Evolutionary conservation across 331 rosid genomes (phyloP).

Genomic region (Quercus phellos): DNA sequence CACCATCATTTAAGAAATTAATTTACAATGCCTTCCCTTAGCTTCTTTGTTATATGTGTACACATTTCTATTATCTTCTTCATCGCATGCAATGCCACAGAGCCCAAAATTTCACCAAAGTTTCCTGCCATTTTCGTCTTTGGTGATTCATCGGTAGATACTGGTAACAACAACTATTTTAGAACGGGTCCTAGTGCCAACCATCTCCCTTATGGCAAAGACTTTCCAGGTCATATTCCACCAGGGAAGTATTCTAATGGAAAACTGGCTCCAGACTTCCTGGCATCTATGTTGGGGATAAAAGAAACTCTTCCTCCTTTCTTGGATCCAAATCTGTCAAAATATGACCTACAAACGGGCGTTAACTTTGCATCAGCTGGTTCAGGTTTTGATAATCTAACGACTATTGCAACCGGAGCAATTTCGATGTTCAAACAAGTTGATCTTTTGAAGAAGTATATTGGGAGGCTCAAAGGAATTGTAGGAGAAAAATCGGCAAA

Average conservation of each 20-base stretch:
- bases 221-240: conserved; percentile 42
- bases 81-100: conserved; percentile 23
- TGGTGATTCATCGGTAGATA: conserved; percentile 55
- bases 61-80: conserved; percentile 18
- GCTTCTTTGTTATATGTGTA: conserved; percentile 12
- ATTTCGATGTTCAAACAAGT: conserved; percentile 44
- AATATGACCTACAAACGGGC: conserved; percentile 29
- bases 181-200: conserved; percentile 30
- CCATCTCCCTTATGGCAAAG: conserved; percentile 49
- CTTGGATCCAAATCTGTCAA: conserved; percentile 23
- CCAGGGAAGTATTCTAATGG: conserved; percentile 60
- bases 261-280: conserved; percentile 43
- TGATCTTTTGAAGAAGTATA: conserved; percentile 39
- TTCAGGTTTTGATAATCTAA: conserved; percentile 38
- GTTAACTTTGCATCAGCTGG: conserved; percentile 43
- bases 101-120: not conserved
- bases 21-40: conserved; percentile 33
- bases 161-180: conserved; percentile 54
- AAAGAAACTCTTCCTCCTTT: conserved; percentile 42
- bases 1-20: not conserved
- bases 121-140: conserved; percentile 47
- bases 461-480: conserved; percentile 29
- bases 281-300: conserved; percentile 34
- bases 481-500: conserved; percentile 36
- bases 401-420: conserved; percentile 19